Evolutionary conservation across 2,329 filamentous ascomycete genomes (phyloP).

Genomic region (Arthroderma uncinatum): DNA sequence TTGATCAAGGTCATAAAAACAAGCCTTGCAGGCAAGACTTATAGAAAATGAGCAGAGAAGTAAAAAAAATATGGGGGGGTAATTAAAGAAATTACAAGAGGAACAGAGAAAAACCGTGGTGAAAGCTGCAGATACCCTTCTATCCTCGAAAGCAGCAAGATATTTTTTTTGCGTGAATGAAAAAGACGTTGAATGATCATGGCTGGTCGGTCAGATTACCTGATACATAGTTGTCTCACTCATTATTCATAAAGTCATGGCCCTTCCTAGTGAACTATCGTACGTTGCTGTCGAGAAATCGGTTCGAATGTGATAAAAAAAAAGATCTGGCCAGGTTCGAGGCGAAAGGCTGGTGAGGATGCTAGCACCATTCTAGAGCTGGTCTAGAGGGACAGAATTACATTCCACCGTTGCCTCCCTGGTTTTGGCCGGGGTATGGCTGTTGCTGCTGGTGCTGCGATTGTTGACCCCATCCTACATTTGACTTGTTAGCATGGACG

Average conservation of each 20-base stretch:
- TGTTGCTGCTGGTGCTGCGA: constrained; percentile 9
- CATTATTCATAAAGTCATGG: constrained; percentile 1
- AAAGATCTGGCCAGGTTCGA: background rate
- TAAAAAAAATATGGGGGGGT: background rate
- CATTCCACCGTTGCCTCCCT: constrained; percentile 9
- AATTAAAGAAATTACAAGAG: background rate
- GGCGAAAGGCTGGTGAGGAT: background rate
- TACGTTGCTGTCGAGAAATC: constrained; percentile 2
- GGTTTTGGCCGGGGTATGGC: constrained; percentile 8
- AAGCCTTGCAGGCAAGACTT: background rate
- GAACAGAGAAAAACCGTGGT: background rate
- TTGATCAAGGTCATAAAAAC: background rate
- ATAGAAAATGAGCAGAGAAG: background rate
- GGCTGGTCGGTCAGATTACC: background rate
- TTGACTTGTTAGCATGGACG: background rate
- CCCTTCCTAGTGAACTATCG: constrained; percentile 2
- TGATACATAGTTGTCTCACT: background rate
- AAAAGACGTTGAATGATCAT: constrained; percentile 1
- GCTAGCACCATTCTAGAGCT: background rate
- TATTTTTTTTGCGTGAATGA: background rate
- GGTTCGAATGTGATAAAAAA: background rate
- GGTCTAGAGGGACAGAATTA: background rate
- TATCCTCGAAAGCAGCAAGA: constrained; percentile 4
- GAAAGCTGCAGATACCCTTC: constrained; percentile 1
- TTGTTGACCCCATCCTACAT: constrained; percentile 12